These are phyloP conservation scores for Monascus ruber DNA, from an alignment of 2,329 filamentous ascomycete species.

Conservation along the genomic window DNA sequence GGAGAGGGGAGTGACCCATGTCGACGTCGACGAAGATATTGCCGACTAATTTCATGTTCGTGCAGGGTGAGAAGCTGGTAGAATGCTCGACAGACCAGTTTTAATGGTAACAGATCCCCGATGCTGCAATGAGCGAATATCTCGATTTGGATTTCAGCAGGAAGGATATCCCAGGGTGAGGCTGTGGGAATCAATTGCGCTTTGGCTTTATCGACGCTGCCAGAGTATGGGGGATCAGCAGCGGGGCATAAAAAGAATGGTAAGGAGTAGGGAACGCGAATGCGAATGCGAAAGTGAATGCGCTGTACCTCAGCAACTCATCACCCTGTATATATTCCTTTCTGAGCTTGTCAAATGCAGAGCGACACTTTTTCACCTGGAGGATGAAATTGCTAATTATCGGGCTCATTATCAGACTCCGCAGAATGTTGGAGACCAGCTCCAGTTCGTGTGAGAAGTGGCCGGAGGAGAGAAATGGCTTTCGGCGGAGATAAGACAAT, in stretches of 20 bases:
- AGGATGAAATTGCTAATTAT: slow-evolving; percentile 16
- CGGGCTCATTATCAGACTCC: slow-evolving; percentile 22
- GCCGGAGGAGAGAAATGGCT: too few relatives aligned
- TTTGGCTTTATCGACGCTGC: slow-evolving; percentile 10
- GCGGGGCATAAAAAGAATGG: neutral
- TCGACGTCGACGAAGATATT: slow-evolving; percentile 30
- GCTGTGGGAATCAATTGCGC: slow-evolving; percentile 12
- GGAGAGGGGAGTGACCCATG: slow-evolving; percentile 32
- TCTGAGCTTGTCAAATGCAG: slow-evolving; percentile 18
- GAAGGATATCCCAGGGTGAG: slow-evolving; percentile 28
- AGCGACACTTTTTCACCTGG: slow-evolving; percentile 22
- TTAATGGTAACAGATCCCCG: slow-evolving; percentile 24
- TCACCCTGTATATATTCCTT: slow-evolving; percentile 16
- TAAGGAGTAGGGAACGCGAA: slow-evolving; percentile 4
- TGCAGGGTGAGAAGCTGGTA: slow-evolving; percentile 23
- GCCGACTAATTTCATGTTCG: slow-evolving; percentile 29
- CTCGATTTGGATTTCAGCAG: slow-evolving; percentile 30
- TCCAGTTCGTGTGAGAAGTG: slow-evolving; percentile 5
- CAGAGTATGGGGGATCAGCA: neutral
- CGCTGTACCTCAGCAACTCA: slow-evolving; percentile 10
- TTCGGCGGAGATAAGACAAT: too few relatives aligned
- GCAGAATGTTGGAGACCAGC: slow-evolving; percentile 17
- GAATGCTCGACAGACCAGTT: slow-evolving; percentile 30
- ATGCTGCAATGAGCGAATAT: slow-evolving; percentile 31
- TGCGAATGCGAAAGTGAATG: slow-evolving; percentile 9